Evolutionary conservation across 2,329 filamentous ascomycete species (phyloP).

Genomic region (Akanthomyces dipterigenus): DNA sequence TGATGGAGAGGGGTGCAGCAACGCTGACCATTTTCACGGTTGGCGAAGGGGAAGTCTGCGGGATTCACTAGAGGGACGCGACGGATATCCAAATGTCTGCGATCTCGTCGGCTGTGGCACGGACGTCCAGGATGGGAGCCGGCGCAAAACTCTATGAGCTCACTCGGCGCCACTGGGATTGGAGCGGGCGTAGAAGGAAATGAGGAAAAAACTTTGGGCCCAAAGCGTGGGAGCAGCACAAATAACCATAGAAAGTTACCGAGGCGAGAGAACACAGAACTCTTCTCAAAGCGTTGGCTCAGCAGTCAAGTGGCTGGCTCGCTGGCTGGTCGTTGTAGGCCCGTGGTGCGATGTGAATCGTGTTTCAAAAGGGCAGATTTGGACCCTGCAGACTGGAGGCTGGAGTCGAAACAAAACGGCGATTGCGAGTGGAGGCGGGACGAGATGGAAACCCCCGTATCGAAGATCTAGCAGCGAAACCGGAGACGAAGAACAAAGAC

Average conservation of each 20-base stretch:
- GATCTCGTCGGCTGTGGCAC: slow-evolving; percentile 9
- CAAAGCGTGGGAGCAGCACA: neutral
- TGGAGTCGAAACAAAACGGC: neutral
- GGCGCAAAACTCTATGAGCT: slow-evolving; percentile 1
- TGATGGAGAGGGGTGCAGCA: slow-evolving; percentile 6
- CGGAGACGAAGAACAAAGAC: neutral
- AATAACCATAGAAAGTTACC: neutral
- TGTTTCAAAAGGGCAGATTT: slow-evolving; percentile 7
- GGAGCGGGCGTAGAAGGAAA: neutral
- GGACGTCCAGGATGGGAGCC: slow-evolving; percentile 2
- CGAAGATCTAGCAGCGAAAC: neutral
- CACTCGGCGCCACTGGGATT: neutral
- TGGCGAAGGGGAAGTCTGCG: too few species aligned
- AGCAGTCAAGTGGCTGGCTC: neutral
- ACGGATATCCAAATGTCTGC: neutral
- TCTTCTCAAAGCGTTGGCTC: neutral
- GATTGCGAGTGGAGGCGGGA: neutral
- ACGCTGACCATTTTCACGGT: neutral
- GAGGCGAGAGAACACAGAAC: neutral
- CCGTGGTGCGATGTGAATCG: slow-evolving; percentile 7
- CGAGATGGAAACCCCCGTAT: neutral
- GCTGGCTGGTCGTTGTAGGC: neutral
- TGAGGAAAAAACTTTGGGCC: neutral
- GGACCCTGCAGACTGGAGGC: slow-evolving; percentile 4
- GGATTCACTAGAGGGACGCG: neutral